Evolutionary conservation across 305 asterid species (phyloP).

Genomic region (Nicotiana rustica): DNA sequence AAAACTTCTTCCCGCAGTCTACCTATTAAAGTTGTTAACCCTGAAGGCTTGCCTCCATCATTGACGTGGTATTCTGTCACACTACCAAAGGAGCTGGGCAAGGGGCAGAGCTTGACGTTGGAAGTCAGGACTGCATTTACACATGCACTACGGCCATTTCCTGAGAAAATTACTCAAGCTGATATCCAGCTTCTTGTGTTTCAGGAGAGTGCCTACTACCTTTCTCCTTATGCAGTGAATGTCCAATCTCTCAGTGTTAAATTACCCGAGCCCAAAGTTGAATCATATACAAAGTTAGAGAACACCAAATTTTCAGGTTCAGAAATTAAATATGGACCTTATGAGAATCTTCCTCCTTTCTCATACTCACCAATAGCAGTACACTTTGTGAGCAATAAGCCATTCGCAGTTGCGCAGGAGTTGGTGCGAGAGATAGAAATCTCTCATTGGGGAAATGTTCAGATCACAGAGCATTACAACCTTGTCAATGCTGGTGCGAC

Average conservation of each 20-base stretch:
- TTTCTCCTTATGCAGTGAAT: slow-evolving; percentile 79
- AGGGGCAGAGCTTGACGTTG: slow-evolving; percentile 74
- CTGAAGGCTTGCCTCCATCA: slow-evolving; percentile 69
- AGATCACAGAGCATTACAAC: slow-evolving; percentile 81
- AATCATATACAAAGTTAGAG: slow-evolving; percentile 88
- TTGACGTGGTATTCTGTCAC: slow-evolving; percentile 79
- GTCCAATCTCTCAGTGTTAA: slow-evolving; percentile 78
- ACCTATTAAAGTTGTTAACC: slow-evolving; percentile 55
- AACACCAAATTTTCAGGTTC: slow-evolving; percentile 86
- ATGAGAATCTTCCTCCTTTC: slow-evolving; percentile 73
- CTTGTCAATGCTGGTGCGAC: slow-evolving; percentile 88
- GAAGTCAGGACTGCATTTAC: slow-evolving; percentile 80
- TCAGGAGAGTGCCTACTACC: slow-evolving; percentile 85
- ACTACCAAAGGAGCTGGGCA: slow-evolving; percentile 73
- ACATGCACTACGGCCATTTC: slow-evolving; percentile 73
- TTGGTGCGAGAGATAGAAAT: slow-evolving; percentile 92
- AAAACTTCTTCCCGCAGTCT: slow-evolving; percentile 60
- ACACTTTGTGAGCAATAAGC: slow-evolving; percentile 77
- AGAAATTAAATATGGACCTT: slow-evolving; percentile 92
- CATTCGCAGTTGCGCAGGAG: slow-evolving; percentile 81
- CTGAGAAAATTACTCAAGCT: slow-evolving; percentile 92
- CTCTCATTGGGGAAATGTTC: slow-evolving; percentile 99
- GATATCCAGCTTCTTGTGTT: slow-evolving; percentile 80
- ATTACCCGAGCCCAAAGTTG: slow-evolving; percentile 85
- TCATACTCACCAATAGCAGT: slow-evolving; percentile 67